These are phyloP conservation scores for Caryopteris hybrid DNA, from an alignment of 305 asterid genomes.

Conservation along the genomic window DNA sequence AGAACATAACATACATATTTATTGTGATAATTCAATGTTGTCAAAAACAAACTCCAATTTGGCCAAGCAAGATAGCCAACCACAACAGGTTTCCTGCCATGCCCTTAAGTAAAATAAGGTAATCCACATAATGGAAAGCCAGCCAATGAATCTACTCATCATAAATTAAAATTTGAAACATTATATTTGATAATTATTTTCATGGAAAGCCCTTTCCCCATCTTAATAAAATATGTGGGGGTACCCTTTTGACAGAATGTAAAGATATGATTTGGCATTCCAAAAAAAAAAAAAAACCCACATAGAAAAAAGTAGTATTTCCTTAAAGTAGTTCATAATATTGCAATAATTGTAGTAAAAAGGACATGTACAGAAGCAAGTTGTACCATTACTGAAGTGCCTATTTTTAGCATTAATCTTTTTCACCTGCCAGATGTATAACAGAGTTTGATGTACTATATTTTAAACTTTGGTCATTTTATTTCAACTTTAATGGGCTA, in stretches of 20 bases:
- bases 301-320: too few species aligned
- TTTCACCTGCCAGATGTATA: background rate
- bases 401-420: conserved; percentile 8
- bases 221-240: conserved; percentile 11
- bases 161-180: conserved; percentile 3
- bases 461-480: too few species aligned
- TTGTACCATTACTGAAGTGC: conserved; percentile 18
- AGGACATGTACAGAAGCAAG: conserved; percentile 21
- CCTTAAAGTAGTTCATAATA: conserved; percentile 14
- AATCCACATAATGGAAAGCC: background rate
- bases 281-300: background rate
- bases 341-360: conserved; percentile 15
- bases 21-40: background rate
- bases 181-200: conserved; percentile 6
- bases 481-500: too few species aligned
- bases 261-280: conserved; percentile 28
- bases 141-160: background rate
- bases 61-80: conserved; percentile 19
- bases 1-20: background rate
- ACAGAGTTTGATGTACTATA: background rate
- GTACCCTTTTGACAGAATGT: conserved; percentile 16
- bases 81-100: background rate
- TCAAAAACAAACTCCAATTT: conserved; percentile 9
- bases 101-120: background rate
- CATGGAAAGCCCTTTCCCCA: conserved; percentile 10